These are phyloP conservation scores for Alopecurus myosuroides DNA, from an alignment of 176 grass and related monocot genomes.

Conservation along the genomic window DNA sequence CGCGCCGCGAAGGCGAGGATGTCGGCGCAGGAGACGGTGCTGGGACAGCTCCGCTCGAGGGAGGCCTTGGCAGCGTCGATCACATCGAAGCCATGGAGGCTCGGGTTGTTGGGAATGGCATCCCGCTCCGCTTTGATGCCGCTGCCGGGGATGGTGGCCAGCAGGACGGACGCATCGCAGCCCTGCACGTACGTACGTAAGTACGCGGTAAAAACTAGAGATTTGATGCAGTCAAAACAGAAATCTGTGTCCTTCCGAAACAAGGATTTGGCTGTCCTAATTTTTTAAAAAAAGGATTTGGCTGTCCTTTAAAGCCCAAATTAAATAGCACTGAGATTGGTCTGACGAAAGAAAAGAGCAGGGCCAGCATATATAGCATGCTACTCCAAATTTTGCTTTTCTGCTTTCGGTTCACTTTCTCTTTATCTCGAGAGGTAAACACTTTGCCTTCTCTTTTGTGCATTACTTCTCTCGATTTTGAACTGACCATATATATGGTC, in stretches of 20 bases:
- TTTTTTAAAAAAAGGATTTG: too few species aligned
- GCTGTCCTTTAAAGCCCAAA: too few species aligned
- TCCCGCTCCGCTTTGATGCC: slow-evolving; percentile 29
- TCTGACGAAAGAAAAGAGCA: not conserved
- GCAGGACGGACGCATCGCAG: slow-evolving; percentile 43
- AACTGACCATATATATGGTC: not conserved
- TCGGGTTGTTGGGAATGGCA: slow-evolving; percentile 16
- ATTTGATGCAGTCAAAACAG: too few species aligned
- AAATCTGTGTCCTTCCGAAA: too few species aligned
- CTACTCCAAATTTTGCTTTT: not conserved
- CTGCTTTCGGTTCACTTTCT: too few species aligned
- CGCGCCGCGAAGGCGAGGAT: slow-evolving; percentile 65
- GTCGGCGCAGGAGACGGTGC: slow-evolving; percentile 61
- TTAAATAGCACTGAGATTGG: not conserved
- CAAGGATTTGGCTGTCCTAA: too few species aligned
- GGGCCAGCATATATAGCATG: not conserved
- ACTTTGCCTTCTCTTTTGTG: not conserved
- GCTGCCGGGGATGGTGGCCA: slow-evolving; percentile 25
- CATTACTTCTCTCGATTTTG: not conserved
- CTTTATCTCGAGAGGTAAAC: not conserved
- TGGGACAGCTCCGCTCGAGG: slow-evolving; percentile 38
- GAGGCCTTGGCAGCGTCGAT: slow-evolving; percentile 49
- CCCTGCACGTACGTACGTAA: too few species aligned
- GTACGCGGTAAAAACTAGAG: too few species aligned
- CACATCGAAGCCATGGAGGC: slow-evolving; percentile 51